Base-by-base conservation (phyloP, 345 rosid species). In the Stellera chamaejasme region DNA sequence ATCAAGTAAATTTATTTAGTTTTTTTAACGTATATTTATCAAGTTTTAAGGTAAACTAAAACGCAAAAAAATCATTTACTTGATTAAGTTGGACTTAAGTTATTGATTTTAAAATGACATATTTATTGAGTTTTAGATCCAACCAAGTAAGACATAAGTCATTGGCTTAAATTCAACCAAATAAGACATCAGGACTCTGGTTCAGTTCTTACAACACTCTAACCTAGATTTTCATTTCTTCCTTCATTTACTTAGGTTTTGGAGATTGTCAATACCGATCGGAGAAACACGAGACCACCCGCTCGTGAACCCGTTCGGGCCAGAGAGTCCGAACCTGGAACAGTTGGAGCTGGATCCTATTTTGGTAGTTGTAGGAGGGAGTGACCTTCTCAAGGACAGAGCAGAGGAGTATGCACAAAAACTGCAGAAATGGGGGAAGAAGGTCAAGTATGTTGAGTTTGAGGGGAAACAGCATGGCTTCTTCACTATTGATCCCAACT, bases 241-340 rank as follows among this genome's bases (percentile, higher is more conserved):
- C 10, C 39, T 10, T 13, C 16, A 36, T 8, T 50, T 56, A 13
- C 0, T 32, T 51, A 79, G 85, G 80, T 81, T 69, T 47, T 84
- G 87, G 90, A 77, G 90, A 52, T 36, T 81, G 5, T 84, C 82
- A 0, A 56, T 79, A 47, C 84, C 84, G 8, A 6, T 39, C 1
- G 81, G 87, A 46, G 90, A 77, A 2, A 75, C 84, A 13, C 74
- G 67, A 2, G 87, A 78, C 66, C 77, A 78, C 53, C 87, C 84
- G 1, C 27, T 76, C 4, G 70, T 84, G 67, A 84, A 83, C 65
- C 90, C 90, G 49, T 80, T 76, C 39, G 84, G 82, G 12, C 79
- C 81, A 11, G 7, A 27, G 0, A 81, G 87, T 68, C 32, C 7
- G 11, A 66, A 53, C 55, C 77, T 78, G 1, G 70, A 73, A 54